Evolutionary conservation across 192 early-diverging fungal genomes (phyloP).

Genomic region (Helicostylum pulchrum): DNA sequence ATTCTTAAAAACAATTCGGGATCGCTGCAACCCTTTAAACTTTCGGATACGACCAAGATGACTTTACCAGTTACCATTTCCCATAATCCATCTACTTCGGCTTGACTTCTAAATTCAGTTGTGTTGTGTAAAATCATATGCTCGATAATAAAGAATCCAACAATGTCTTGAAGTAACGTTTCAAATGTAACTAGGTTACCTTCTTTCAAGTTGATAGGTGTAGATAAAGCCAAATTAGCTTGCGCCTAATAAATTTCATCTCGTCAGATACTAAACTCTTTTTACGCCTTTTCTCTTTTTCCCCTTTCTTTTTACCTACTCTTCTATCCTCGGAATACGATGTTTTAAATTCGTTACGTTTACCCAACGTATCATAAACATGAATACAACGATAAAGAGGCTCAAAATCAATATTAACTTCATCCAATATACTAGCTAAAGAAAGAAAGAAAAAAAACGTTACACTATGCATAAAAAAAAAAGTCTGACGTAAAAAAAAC

Average conservation of each 20-base stretch:
- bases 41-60: slow-evolving; percentile 71
- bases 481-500: not conserved
- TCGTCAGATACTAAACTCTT: no score
- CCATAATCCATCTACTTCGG: slow-evolving; percentile 88
- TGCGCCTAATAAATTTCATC: slow-evolving; percentile 58
- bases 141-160: slow-evolving; percentile 97
- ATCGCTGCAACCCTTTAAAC: slow-evolving; percentile 73
- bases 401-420: slow-evolving; percentile 84
- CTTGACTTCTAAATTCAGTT: slow-evolving; percentile 82
- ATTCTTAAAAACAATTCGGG: slow-evolving; percentile 80
- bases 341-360: slow-evolving; percentile 78
- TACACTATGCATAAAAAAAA: not conserved
- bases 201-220: slow-evolving; percentile 66
- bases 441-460: not conserved
- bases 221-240: slow-evolving; percentile 78
- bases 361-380: slow-evolving; percentile 91
- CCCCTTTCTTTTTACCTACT: slow-evolving; percentile 33
- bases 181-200: slow-evolving; percentile 67
- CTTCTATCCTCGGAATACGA: slow-evolving; percentile 89
- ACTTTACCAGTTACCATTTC: slow-evolving; percentile 80
- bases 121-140: slow-evolving; percentile 84
- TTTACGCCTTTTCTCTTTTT: no score
- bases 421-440: slow-evolving; percentile 61
- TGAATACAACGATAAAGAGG: slow-evolving; percentile 96
- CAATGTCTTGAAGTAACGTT: slow-evolving; percentile 81